phyloP scores from a whole-genome alignment of 2,329 filamentous ascomycete species.

The Claviceps pazoutovae region DNA sequence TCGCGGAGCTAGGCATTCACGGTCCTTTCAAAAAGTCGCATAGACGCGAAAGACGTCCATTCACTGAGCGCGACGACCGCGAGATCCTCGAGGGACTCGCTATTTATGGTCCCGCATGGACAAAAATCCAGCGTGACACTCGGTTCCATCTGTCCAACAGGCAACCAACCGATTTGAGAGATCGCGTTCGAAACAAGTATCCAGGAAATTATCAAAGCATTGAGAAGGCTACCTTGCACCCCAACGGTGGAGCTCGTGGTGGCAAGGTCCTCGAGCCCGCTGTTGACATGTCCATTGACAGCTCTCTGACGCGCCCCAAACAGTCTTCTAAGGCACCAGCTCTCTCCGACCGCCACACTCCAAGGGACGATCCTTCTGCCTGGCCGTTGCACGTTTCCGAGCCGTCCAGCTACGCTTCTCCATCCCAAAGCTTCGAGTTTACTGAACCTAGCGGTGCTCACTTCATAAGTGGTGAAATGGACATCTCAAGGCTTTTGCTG shows the following conservation, averaged over 20 bases:
- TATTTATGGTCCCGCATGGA: slow-evolving; percentile 49
- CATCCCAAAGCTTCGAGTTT: slow-evolving; percentile 27
- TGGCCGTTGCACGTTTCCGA: slow-evolving; percentile 27
- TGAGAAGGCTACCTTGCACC: slow-evolving; percentile 38
- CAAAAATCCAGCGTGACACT: slow-evolving; percentile 47
- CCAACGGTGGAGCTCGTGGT: slow-evolving; percentile 26
- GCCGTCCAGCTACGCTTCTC: slow-evolving; percentile 13
- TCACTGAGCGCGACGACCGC: slow-evolving; percentile 47
- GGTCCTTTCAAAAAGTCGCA: slow-evolving; percentile 49
- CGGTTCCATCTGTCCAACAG: slow-evolving; percentile 42
- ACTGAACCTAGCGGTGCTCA: slow-evolving; percentile 25
- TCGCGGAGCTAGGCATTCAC: slow-evolving; percentile 44
- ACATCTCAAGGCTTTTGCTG: slow-evolving; percentile 45
- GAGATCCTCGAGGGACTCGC: slow-evolving; percentile 48
- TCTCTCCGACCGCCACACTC: slow-evolving; percentile 25
- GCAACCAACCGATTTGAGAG: slow-evolving; percentile 49
- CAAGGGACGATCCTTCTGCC: slow-evolving; percentile 33
- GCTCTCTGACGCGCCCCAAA: slow-evolving; percentile 26
- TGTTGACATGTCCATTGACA: slow-evolving; percentile 34
- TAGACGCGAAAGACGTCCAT: slow-evolving; percentile 44
- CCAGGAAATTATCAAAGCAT: slow-evolving; percentile 42
- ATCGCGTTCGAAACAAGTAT: slow-evolving; percentile 50
- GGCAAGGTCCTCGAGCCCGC: slow-evolving; percentile 37
- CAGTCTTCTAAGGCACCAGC: slow-evolving; percentile 19
- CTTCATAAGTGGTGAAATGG: slow-evolving; percentile 42